Conservation (phyloP, 495 filamentous ascomycete species). For the Hypoxylon intermedium region DNA sequence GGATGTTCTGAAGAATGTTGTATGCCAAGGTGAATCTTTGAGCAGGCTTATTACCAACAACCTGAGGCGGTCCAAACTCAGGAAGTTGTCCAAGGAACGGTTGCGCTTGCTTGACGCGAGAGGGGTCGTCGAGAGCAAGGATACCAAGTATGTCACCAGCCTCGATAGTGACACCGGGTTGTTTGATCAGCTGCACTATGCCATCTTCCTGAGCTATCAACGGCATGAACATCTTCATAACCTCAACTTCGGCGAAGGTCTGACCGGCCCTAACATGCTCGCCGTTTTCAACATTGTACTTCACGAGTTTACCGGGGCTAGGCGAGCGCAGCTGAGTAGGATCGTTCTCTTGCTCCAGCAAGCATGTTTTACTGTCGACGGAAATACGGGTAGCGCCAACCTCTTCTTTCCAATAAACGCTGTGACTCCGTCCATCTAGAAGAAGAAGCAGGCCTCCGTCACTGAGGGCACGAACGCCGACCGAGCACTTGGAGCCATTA, state of each 20-base stretch:
- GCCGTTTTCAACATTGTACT: constrained; percentile 96
- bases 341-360: constrained; percentile 99
- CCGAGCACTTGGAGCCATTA: constrained; percentile 95
- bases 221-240: constrained; percentile 99
- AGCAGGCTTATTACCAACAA: constrained; percentile 89
- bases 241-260: constrained; percentile 95
- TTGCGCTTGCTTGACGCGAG: constrained; percentile 94
- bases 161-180: constrained; percentile 96
- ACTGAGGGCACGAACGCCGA: constrained; percentile 89
- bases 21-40: constrained; percentile 82
- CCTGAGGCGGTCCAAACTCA: constrained; percentile 81
- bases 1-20: constrained; percentile 84
- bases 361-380: constrained; percentile 95
- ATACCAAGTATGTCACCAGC: constrained; percentile 99
- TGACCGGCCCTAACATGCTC: constrained; percentile 93
- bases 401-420: constrained; percentile 99
- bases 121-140: constrained; percentile 92
- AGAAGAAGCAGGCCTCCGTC: constrained; percentile 95
- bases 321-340: constrained; percentile 95
- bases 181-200: constrained; percentile 97
- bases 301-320: constrained; percentile 96
- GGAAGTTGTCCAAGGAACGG: constrained; percentile 95
- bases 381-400: constrained; percentile 93
- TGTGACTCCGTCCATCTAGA: constrained; percentile 90
- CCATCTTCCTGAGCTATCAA: constrained; percentile 96